Base-by-base conservation (phyloP, 768 basidiomycete genomes). In the Punctularia strigosozonata region DNA sequence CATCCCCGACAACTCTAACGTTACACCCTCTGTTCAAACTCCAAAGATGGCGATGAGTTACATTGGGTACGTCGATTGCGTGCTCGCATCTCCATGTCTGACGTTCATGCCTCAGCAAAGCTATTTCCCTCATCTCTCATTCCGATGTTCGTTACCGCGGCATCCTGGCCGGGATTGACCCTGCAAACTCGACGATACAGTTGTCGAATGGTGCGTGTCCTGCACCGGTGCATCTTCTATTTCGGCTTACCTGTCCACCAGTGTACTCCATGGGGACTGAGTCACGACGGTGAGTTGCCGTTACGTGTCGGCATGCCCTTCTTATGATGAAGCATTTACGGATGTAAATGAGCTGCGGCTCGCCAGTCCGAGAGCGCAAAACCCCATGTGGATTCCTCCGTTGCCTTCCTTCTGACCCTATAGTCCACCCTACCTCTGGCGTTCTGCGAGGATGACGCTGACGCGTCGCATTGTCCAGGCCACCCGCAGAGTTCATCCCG, bases 211-310 rank as follows among this genome's bases (percentile, higher is more conserved):
- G 87, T 86, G 44, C 31, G 66, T 40, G 28, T 23, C n/a, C 10
- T 24, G 18, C 25, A 34, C 44, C 19, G 15, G 12, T 26, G 18
- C 28, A 2, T 21, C 25, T 17, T 18, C 2, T 4, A 22, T 44
- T 30, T 26, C 46, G 5, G 37, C 31, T 28, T 22, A 18, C 2
- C 31, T 28, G 21, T 26, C 21, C 20, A 13, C 31, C 42, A 63
- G 87, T 90, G 28, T 88, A 69, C 54, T 89, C 86, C 28, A 86
- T 89, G 84, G 87, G 87, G 25, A 90, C 87, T 2, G 87, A 90
- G 57, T 66, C 75, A 43, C 74, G 87, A 53, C 75, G 82, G 81
- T 84, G 59, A 63, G 79, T 51, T 14, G n/a, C 15, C 35, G 7
- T 46, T 26, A 19, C 17, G 8, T 31, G 28, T 26, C 26, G 12